Conservation (phyloP, 805 yeast genomes). For the Candida tibetensis region DNA sequence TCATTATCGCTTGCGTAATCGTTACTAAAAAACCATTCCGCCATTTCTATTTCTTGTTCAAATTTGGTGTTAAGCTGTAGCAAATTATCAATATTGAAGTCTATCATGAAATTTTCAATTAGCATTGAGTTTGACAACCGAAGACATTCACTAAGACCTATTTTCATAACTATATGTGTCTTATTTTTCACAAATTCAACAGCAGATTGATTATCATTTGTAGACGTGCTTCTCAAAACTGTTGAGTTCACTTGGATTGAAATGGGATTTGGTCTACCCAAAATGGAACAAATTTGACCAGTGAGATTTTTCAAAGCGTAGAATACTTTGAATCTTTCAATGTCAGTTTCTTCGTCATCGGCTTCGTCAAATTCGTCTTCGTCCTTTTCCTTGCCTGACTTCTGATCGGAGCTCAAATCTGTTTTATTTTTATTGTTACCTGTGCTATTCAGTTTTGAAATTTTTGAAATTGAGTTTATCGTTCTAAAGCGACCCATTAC, state of each 20-base stretch:
- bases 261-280: constrained; percentile 56
- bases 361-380: constrained; percentile 29
- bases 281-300: constrained; percentile 49
- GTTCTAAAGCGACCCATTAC: constrained; percentile 35
- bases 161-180: constrained; percentile 37
- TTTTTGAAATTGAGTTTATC: background rate
- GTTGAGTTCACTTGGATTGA: constrained; percentile 37
- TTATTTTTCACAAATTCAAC: constrained; percentile 17
- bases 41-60: constrained; percentile 39
- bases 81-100: constrained; percentile 42
- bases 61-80: constrained; percentile 39
- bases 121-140: constrained; percentile 48
- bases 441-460: background rate
- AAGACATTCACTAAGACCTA: constrained; percentile 49
- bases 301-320: constrained; percentile 46
- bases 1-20: constrained; percentile 8
- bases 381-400: constrained; percentile 5
- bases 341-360: constrained; percentile 34
- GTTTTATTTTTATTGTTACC: constrained; percentile 1
- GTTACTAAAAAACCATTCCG: constrained; percentile 23
- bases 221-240: constrained; percentile 21
- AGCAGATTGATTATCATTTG: constrained; percentile 2
- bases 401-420: background rate
- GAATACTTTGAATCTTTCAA: constrained; percentile 46
- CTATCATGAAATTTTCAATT: constrained; percentile 50